A percentile compares a stretch with the other conserved stretches of the same genome.
These are phyloP conservation scores for Rosa persica DNA, from an alignment of 306 rosid species.

Conservation along the genomic window DNA sequence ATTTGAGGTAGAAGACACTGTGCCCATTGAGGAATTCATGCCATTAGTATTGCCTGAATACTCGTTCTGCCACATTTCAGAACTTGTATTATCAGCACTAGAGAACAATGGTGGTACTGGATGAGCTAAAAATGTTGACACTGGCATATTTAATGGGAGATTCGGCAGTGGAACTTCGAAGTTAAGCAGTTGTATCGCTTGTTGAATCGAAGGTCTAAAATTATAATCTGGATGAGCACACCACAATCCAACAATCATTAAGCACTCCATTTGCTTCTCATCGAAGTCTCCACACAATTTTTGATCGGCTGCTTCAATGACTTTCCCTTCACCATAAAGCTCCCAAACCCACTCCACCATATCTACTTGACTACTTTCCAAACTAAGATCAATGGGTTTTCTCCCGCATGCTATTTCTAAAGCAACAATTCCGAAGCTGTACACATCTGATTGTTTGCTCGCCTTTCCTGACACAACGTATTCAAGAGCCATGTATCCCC, in stretches of 20 bases:
- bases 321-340: not conserved
- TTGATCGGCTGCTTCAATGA: not conserved
- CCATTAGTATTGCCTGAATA: no score
- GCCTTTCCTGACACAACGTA: not conserved
- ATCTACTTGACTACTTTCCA: not conserved
- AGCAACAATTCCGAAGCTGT: slow-evolving; percentile 5
- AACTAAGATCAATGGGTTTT: not conserved
- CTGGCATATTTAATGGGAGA: slow-evolving; percentile 14
- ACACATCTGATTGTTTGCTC: not conserved
- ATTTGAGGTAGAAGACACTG: no score
- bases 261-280: not conserved
- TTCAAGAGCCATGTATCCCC: slow-evolving; percentile 3
- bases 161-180: slow-evolving; percentile 12
- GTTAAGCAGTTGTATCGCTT: not conserved
- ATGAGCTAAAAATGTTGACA: not conserved
- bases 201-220: not conserved
- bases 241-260: slow-evolving; percentile 9
- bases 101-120: no score
- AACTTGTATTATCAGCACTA: no score
- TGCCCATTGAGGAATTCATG: no score
- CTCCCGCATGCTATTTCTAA: slow-evolving; percentile 3
- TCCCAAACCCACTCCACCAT: not conserved
- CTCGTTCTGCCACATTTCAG: no score
- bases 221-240: slow-evolving; percentile 8
- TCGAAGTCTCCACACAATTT: not conserved